Evolutionary conservation across 1,284 basidiomycete species (phyloP).

Genomic region (Ganoderma sp.): DNA sequence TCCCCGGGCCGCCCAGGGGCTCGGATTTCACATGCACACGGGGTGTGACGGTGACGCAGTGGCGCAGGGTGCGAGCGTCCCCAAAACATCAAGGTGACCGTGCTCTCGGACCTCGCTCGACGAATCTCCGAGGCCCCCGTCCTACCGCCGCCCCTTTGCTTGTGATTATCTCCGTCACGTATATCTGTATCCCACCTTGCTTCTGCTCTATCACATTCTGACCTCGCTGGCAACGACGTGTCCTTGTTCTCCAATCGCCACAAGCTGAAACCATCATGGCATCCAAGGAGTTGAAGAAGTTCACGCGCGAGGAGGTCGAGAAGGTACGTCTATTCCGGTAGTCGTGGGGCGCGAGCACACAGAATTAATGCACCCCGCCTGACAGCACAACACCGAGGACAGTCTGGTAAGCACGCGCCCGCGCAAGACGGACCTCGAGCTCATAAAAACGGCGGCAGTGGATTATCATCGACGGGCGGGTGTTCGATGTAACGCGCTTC

Average conservation of each 20-base stretch:
- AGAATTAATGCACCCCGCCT: not conserved
- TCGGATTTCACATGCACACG: slow-evolving; percentile 26
- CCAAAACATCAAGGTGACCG: not conserved
- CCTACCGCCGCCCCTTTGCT: not conserved
- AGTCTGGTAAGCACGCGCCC: slow-evolving; percentile 52
- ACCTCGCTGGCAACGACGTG: not conserved
- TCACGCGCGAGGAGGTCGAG: slow-evolving; percentile 59
- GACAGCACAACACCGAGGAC: slow-evolving; percentile 66
- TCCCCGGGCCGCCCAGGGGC: not conserved
- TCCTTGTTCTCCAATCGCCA: not conserved
- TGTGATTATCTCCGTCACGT: slow-evolving; percentile 21
- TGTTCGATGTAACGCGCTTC: slow-evolving; percentile 84
- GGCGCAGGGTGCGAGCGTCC: not conserved
- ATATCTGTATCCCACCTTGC: slow-evolving; percentile 10
- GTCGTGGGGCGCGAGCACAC: not conserved
- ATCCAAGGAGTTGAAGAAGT: slow-evolving; percentile 51
- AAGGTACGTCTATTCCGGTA: slow-evolving; percentile 45
- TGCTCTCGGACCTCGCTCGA: not conserved
- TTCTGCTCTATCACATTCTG: not conserved
- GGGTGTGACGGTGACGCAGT: not conserved
- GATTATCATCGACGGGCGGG: slow-evolving; percentile 83
- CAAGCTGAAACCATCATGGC: slow-evolving; percentile 40
- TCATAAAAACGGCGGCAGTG: slow-evolving; percentile 52
- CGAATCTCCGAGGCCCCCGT: not conserved
- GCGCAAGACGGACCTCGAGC: not conserved